A percentile compares a stretch with the other conserved stretches of the same genome.
Conservation (phyloP, 2,329 filamentous ascomycete species). For the Phyllosticta paracitricarpa region DNA sequence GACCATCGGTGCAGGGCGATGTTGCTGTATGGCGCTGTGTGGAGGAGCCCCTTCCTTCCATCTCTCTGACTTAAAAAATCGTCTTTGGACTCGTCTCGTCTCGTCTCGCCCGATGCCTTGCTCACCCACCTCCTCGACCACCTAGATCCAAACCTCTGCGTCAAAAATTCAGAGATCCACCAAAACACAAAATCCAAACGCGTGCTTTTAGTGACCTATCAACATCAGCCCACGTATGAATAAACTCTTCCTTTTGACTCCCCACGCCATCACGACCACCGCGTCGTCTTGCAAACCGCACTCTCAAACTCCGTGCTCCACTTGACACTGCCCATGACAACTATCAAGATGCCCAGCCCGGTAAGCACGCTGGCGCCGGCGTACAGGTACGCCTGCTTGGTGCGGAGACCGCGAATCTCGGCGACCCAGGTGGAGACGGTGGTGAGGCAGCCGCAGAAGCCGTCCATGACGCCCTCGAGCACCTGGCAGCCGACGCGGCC, state of each 20-base stretch:
- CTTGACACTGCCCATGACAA: conserved; percentile 63
- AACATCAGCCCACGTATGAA: not conserved
- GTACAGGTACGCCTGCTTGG: conserved; percentile 58
- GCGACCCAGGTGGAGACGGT: conserved; percentile 41
- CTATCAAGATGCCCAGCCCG: conserved; percentile 51
- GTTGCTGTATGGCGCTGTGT: too few relatives aligned
- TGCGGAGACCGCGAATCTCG: conserved; percentile 31
- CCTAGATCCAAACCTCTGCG: too few relatives aligned
- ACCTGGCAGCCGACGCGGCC: conserved; percentile 34
- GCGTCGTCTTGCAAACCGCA: conserved; percentile 22
- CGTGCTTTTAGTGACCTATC: not conserved
- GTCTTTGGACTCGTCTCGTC: too few relatives aligned
- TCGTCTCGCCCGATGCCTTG: too few relatives aligned
- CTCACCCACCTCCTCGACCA: too few relatives aligned
- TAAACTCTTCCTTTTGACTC: not conserved
- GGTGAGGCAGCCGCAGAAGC: conserved; percentile 39
- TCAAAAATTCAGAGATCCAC: too few relatives aligned
- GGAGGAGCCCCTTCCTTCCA: too few relatives aligned
- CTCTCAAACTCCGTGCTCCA: conserved; percentile 49
- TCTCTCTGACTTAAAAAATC: too few relatives aligned
- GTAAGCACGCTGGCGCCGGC: conserved; percentile 50
- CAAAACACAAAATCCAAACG: too few relatives aligned
- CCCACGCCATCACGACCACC: conserved; percentile 1
- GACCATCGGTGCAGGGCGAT: too few relatives aligned
- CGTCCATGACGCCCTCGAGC: conserved; percentile 38